A percentile compares a stretch with the other conserved stretches of the same genome.
These are phyloP conservation scores for Silene noctiflora DNA, from an alignment of 179 eudicot genomes.

Conservation along the genomic window DNA sequence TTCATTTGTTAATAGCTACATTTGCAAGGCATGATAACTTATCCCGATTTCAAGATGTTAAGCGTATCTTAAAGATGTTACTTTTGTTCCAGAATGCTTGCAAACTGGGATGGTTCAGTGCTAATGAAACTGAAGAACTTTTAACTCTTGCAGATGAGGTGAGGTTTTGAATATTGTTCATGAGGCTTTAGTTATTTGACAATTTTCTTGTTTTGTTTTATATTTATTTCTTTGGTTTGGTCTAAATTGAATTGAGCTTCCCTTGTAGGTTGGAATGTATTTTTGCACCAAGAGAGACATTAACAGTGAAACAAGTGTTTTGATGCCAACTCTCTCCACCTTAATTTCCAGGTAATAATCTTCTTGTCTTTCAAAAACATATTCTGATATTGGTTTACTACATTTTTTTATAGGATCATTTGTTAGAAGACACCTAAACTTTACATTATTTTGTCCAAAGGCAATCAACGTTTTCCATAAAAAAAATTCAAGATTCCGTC, in stretches of 20 bases:
- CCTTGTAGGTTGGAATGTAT: slow-evolving; percentile 44
- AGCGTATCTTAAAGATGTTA: slow-evolving; percentile 5
- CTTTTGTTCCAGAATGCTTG: slow-evolving; percentile 66
- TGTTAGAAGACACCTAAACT: too few species aligned
- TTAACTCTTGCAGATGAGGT: slow-evolving; percentile 68
- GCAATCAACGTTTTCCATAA: too few species aligned
- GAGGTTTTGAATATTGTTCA: slow-evolving; percentile 10
- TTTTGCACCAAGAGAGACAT: slow-evolving; percentile 42
- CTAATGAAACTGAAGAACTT: slow-evolving; percentile 58
- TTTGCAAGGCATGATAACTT: not conserved
- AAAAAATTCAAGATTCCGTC: too few species aligned
- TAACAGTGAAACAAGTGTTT: slow-evolving; percentile 33
- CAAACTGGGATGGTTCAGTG: slow-evolving; percentile 65
- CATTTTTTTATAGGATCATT: not conserved
- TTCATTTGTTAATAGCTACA: not conserved
- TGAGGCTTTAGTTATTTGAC: not conserved
- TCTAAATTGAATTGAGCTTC: slow-evolving; percentile 1
- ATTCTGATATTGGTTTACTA: not conserved
- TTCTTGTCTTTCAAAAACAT: slow-evolving; percentile 4
- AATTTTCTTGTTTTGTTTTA: slow-evolving; percentile 1
- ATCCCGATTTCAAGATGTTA: not conserved
- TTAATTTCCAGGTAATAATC: slow-evolving; percentile 56
- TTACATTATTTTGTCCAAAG: too few species aligned
- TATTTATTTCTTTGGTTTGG: not conserved
- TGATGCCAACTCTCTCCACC: slow-evolving; percentile 43